Base-by-base conservation (phyloP, 129 eudicot species). In the Deinandra increscens region DNA sequence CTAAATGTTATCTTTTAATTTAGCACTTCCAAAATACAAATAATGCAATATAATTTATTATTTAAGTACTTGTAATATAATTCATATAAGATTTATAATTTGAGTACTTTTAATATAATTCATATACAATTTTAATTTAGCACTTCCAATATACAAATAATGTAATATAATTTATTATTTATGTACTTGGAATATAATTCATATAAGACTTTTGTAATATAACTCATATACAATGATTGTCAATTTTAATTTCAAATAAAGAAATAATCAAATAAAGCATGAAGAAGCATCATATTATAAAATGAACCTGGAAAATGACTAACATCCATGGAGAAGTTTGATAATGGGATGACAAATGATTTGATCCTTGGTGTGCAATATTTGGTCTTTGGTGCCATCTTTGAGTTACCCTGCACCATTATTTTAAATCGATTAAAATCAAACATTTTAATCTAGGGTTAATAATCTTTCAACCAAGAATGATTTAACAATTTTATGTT, bases 301-400 rank as follows among this genome's bases (percentile, higher is more conserved):
- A 29, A 34, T 58, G 59, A 77, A 93, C 99, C 97, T 73, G 99
- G 93, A 45, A 93, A 89, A 77, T 73, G 80, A 71, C 45, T 77
- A 66, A 89, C 80, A 55, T 93, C 99, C 70, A 93, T 63, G 0
- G 99, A 83, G 75, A 84, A 93, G 71, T 85, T 89, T 29, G 98
- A 70, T 61, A 93, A 43, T 60, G 99, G 99, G 41, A 93, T 71
- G 48, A 89, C 87, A 60, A 93, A 93, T n/a, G 99, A 93, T 77
- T 93, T 93, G 64, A 93, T 93, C 79, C 99, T 93, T 49, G 85
- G 22, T 53, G 99, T 93, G 80, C 99, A 93, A 62, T 93, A 93
- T 74, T 85, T 93, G 39, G 97, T 93, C 79, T 80, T 86, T 22
- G 78, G 22, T 33, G 99, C 99, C 97, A 93, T 93, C 75, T 73